Evolutionary conservation across 129 eudicot genomes (phyloP).

Genomic region (Kitagawia praeruptora): DNA sequence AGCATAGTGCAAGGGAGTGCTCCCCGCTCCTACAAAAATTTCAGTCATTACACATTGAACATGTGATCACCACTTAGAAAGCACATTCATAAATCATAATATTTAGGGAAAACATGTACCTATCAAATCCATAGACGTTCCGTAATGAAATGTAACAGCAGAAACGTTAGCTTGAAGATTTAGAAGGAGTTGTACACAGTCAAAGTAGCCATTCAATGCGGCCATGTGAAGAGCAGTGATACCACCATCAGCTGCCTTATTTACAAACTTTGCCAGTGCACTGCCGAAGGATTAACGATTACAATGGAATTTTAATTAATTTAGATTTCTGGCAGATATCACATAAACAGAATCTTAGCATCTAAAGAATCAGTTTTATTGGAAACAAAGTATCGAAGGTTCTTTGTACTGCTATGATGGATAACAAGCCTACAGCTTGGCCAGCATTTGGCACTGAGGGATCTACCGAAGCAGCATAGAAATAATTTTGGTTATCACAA

Average conservation of each 20-base stretch:
- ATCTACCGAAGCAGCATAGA: background rate
- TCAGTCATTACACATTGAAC: constrained; percentile 2
- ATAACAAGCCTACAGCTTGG: constrained; percentile 1
- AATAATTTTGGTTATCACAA: background rate
- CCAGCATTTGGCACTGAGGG: background rate
- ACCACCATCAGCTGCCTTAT: constrained; percentile 95
- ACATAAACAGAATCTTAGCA: background rate
- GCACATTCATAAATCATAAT: background rate
- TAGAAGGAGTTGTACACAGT: constrained; percentile 85
- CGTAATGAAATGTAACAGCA: constrained; percentile 79
- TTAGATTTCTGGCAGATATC: background rate
- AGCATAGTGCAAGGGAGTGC: constrained; percentile 99
- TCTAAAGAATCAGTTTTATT: background rate
- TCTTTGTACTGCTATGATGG: background rate
- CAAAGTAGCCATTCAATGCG: constrained; percentile 85
- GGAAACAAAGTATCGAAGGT: background rate
- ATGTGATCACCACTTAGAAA: background rate
- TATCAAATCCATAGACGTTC: constrained; percentile 88
- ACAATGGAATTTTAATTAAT: background rate
- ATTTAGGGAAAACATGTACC: constrained; percentile 27
- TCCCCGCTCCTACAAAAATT: constrained; percentile 72
- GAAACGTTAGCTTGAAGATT: constrained; percentile 87
- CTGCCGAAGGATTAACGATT: constrained; percentile 29
- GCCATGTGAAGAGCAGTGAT: constrained; percentile 99
- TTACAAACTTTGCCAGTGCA: constrained; percentile 83